Evolutionary conservation across 2,329 filamentous ascomycete genomes (phyloP).

Genomic region (Fusarium incarnatum): DNA sequence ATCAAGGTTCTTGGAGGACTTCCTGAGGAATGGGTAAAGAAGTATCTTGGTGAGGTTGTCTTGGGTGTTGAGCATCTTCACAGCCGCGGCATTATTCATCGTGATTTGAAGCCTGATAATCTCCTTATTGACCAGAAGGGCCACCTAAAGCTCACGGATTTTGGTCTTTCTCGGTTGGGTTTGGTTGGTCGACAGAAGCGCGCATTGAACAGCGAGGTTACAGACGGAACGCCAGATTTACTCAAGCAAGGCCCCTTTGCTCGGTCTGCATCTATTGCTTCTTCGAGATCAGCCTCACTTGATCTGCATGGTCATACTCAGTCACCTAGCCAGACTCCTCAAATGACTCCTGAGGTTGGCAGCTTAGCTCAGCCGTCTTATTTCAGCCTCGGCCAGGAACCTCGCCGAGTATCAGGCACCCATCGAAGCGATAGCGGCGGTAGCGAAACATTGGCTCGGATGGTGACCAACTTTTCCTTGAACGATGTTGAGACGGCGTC

Average conservation of each 20-base stretch:
- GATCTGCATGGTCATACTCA: constrained; percentile 79
- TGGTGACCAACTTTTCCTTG: constrained; percentile 84
- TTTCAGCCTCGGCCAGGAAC: constrained; percentile 80
- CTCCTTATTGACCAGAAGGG: constrained; percentile 96
- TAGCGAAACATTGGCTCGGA: constrained; percentile 84
- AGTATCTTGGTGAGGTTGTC: constrained; percentile 95
- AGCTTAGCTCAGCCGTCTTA: constrained; percentile 88
- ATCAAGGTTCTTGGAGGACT: constrained; percentile 94
- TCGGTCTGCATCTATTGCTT: constrained; percentile 84
- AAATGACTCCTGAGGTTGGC: constrained; percentile 80
- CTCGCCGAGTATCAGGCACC: constrained; percentile 75
- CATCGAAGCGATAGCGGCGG: constrained; percentile 93
- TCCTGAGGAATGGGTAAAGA: constrained; percentile 97
- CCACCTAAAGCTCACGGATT: constrained; percentile 96
- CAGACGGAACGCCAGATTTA: constrained; percentile 90
- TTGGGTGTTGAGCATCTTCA: constrained; percentile 97
- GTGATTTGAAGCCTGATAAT: constrained; percentile 97
- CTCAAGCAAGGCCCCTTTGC: constrained; percentile 93
- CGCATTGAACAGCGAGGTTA: constrained; percentile 79
- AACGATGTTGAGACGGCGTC: constrained; percentile 66
- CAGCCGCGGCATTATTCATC: constrained; percentile 93
- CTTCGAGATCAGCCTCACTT: constrained; percentile 92
- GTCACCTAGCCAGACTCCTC: constrained; percentile 86
- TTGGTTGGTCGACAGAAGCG: constrained; percentile 96
- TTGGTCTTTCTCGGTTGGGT: constrained; percentile 97